A percentile compares a stretch with the other conserved stretches of the same genome.
These are phyloP conservation scores for Scenedesmus sp. DNA, from an alignment of 163 green algal species.

Conservation along the genomic window DNA sequence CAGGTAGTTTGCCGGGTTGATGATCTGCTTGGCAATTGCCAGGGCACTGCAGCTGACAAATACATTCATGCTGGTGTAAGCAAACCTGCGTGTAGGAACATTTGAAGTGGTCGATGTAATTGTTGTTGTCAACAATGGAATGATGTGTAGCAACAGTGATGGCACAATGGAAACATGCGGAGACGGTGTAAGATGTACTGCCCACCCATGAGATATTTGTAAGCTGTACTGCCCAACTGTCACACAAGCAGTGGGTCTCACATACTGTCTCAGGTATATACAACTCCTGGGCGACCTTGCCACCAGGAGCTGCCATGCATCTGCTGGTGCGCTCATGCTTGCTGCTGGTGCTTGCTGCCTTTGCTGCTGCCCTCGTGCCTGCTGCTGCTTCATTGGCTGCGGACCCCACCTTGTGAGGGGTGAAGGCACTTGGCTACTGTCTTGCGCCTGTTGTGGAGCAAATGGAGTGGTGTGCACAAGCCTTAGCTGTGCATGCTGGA, in stretches of 20 bases:
- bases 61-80: constrained; percentile 13
- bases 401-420: neutral
- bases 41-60: constrained; percentile 30
- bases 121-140: too few relatives aligned
- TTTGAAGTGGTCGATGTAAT: neutral
- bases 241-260: neutral
- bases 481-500: neutral
- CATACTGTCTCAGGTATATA: too few relatives aligned
- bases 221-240: neutral
- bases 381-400: too few relatives aligned
- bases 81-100: neutral
- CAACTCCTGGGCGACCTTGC: too few relatives aligned
- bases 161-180: too few relatives aligned
- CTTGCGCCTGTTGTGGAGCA: neutral
- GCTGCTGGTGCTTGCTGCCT: neutral
- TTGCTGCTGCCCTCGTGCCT: neutral
- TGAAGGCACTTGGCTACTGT: neutral
- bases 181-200: too few relatives aligned
- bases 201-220: too few relatives aligned
- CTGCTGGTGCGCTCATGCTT: too few relatives aligned
- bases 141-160: too few relatives aligned
- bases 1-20: constrained; percentile 48
- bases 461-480: neutral
- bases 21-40: constrained; percentile 49
- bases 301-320: too few relatives aligned